A percentile compares a stretch with the other conserved stretches of the same genome.
phyloP scores from a whole-genome alignment of 345 rosid genomes.

The Sonneratia caseolaris region DNA sequence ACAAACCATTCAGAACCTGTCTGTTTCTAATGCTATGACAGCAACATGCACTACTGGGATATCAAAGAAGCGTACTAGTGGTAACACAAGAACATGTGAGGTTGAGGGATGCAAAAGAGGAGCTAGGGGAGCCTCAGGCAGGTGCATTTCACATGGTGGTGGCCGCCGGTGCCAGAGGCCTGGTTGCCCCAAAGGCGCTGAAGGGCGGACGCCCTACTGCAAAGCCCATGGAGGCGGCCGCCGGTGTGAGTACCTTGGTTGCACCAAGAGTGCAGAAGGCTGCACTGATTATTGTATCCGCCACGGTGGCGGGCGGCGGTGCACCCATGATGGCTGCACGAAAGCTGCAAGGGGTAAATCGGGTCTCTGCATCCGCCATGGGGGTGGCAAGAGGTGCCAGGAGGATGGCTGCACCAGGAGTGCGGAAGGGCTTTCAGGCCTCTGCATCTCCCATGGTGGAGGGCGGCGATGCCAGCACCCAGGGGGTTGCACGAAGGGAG shows the following conservation, averaged over 20 bases:
- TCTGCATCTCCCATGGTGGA: conserved; percentile 96
- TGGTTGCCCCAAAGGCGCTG: conserved; percentile 96
- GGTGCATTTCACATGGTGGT: conserved; percentile 97
- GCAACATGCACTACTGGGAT: conserved; percentile 84
- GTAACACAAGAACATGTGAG: conserved; percentile 63
- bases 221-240: conserved; percentile 48
- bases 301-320: conserved; percentile 94
- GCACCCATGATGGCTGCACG: conserved; percentile 66
- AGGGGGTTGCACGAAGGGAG: conserved; percentile 76
- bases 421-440: conserved; percentile 6
- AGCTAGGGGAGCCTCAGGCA: conserved; percentile 98
- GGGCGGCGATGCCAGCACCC: conserved; percentile 78
- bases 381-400: conserved; percentile 97
- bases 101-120: conserved; percentile 94
- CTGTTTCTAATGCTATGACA: conserved; percentile 51
- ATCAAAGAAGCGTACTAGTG: conserved; percentile 48
- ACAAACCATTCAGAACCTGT: conserved; percentile 32
- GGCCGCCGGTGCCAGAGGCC: conserved; percentile 88
- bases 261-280: conserved; percentile 98
- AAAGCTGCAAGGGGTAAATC: conserved; percentile 97
- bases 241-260: conserved; percentile 86
- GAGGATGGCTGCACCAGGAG: conserved; percentile 24
- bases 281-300: conserved; percentile 89
- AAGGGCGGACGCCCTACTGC: conserved; percentile 75
- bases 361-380: conserved; percentile 86